phyloP scores from a whole-genome alignment of 345 rosid species.

The Eucalyptus melliodora region DNA sequence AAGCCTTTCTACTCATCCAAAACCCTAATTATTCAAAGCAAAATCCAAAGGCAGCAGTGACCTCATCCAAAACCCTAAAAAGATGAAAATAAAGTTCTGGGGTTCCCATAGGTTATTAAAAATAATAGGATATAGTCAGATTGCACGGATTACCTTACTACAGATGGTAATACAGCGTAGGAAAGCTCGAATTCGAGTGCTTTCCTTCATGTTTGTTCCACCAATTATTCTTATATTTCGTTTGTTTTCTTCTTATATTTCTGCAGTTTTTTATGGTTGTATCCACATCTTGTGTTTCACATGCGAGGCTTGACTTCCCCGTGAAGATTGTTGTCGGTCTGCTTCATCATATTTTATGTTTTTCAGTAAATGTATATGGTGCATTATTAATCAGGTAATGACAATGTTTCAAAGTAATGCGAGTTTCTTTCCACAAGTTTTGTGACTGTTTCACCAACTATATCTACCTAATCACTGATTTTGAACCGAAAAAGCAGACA shows the following conservation, averaged over 20 bases:
- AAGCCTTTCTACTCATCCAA: not conserved
- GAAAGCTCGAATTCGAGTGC: not conserved
- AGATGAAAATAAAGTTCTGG: not conserved
- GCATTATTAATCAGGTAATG: not conserved
- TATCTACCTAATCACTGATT: not conserved
- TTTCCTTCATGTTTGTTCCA: not conserved
- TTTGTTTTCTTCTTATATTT: not conserved
- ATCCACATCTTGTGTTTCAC: not conserved
- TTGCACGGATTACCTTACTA: not conserved
- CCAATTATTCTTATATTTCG: not conserved
- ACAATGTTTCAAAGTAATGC: not conserved
- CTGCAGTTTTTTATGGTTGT: not conserved
- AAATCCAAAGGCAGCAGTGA: not conserved
- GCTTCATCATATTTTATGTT: not conserved
- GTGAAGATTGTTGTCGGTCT: not conserved
- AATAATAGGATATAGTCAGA: not conserved
- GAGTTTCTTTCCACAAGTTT: not conserved
- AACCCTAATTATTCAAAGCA: not conserved
- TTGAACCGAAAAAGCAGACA: not conserved
- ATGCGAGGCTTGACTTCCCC: not conserved
- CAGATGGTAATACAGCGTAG: not conserved
- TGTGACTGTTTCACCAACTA: not conserved
- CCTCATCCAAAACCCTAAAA: not conserved
- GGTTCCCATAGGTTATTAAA: not conserved
- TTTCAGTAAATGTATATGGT: not conserved